Percentiles rank a stretch among this genome's conserved stretches.
phyloP scores from a whole-genome alignment of 192 early-diverging fungal genomes.

The Phlyctochytrium bullatum region DNA sequence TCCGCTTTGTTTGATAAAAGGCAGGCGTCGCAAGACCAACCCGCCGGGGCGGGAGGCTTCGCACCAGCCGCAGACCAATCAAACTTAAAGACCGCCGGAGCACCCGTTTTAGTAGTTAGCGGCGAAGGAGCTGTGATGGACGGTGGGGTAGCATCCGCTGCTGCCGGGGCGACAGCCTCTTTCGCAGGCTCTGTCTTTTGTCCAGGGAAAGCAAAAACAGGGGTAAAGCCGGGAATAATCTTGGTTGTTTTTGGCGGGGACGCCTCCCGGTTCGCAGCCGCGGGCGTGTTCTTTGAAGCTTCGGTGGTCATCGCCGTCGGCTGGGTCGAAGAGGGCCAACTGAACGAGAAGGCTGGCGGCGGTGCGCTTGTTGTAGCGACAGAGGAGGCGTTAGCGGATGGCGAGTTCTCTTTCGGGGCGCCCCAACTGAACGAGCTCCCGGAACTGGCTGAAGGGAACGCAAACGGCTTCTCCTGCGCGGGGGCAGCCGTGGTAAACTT shows the following conservation, averaged over 20 bases:
- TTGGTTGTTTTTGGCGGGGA: not conserved
- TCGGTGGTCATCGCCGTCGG: not conserved
- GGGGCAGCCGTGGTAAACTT: not conserved
- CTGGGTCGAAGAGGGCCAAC: not conserved
- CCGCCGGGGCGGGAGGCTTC: not conserved
- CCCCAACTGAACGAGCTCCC: not conserved
- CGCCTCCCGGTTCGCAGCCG: not conserved
- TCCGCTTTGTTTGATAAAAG: conserved; percentile 10
- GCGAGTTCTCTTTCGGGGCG: not conserved
- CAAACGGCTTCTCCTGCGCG: not conserved
- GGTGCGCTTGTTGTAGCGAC: not conserved
- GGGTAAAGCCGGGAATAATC: not conserved
- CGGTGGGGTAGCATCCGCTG: not conserved
- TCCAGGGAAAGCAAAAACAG: not conserved
- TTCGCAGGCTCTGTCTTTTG: not conserved
- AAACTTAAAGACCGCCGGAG: not conserved
- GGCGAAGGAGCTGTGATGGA: not conserved
- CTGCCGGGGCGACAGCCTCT: not conserved
- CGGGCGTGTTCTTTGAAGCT: not conserved
- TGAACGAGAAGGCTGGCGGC: not conserved
- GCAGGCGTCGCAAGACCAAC: conserved; percentile 20
- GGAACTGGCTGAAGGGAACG: not conserved
- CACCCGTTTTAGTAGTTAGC: not conserved
- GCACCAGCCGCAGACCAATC: not conserved
- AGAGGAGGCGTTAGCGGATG: not conserved